Evolutionary conservation across 2,329 filamentous ascomycete genomes (phyloP).

Genomic region (Aspergillus felis): DNA sequence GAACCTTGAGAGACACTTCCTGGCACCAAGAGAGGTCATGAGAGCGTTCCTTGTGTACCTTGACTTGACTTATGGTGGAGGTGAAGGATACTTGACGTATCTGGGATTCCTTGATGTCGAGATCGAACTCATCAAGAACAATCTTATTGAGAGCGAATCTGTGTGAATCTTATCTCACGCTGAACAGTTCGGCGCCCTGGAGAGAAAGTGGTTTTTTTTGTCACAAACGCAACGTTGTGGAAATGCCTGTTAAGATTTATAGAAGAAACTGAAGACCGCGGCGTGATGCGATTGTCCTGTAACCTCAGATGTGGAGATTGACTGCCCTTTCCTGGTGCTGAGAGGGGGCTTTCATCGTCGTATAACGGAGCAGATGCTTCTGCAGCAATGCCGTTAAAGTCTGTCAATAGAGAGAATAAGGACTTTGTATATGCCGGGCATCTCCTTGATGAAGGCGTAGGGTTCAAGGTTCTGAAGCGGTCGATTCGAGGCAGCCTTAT

Average conservation of each 20-base stretch:
- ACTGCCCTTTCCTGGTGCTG: too few relatives aligned
- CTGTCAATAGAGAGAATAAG: neutral
- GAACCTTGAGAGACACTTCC: neutral
- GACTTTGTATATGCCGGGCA: neutral
- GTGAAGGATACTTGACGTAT: neutral
- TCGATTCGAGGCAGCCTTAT: neutral
- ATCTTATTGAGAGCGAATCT: neutral
- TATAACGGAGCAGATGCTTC: too few relatives aligned
- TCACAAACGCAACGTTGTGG: too few relatives aligned
- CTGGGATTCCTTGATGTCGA: neutral
- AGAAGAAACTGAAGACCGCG: too few relatives aligned
- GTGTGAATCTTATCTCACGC: neutral
- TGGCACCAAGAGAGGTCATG: neutral
- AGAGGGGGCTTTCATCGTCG: too few relatives aligned
- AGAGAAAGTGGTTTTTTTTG: too few relatives aligned
- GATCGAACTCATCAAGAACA: neutral
- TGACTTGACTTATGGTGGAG: neutral
- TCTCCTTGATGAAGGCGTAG: neutral
- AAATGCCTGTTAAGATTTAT: too few relatives aligned
- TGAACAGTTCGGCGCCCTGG: too few relatives aligned
- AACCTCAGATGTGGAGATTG: too few relatives aligned
- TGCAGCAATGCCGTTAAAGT: neutral
- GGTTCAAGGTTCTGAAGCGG: neutral
- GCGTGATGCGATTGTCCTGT: too few relatives aligned
- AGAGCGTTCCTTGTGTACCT: neutral